Evolutionary conservation across 441 rosid species (phyloP).

Genomic region (Euphorbia corollata): DNA sequence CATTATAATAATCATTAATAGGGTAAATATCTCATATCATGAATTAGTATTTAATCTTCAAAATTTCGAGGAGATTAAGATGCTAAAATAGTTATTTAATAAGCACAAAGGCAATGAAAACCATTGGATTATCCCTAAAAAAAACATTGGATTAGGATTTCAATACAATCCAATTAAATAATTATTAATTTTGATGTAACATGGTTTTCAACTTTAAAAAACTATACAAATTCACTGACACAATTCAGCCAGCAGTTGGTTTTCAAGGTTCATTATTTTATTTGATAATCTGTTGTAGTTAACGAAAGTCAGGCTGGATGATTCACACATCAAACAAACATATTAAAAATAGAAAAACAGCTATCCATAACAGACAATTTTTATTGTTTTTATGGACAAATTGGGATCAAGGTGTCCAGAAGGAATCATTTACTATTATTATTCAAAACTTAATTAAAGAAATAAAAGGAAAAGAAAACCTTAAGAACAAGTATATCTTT

Average conservation of each 20-base stretch:
- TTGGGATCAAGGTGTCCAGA: conserved; percentile 6
- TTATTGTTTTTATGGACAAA: background rate
- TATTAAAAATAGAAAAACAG: conserved; percentile 11
- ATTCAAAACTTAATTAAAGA: conserved; percentile 15
- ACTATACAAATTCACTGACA: conserved; percentile 19
- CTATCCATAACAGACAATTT: conserved; percentile 4
- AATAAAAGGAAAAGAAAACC: conserved; percentile 19
- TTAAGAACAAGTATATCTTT: conserved; percentile 25
- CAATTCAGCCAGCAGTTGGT: conserved; percentile 16
- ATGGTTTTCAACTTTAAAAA: conserved; percentile 10
- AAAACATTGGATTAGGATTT: conserved; percentile 17
- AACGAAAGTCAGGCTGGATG: conserved; percentile 21
- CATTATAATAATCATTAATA: conserved; percentile 9
- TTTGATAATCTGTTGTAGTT: conserved; percentile 5
- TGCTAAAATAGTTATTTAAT: conserved; percentile 19
- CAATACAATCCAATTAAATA: conserved; percentile 16
- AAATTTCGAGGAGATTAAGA: conserved; percentile 40
- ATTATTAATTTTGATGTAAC: conserved; percentile 15
- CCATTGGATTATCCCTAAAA: no score
- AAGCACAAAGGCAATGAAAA: conserved; percentile 12
- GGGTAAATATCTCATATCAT: conserved; percentile 16
- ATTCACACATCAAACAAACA: conserved; percentile 22
- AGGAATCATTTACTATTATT: conserved; percentile 2
- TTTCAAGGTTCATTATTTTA: conserved; percentile 1
- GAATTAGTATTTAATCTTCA: background rate